Percentiles rank a stretch among this genome's conserved stretches.
Conservation (phyloP, 2,329 filamentous ascomycete species). For the Monilinia aucupariae region DNA sequence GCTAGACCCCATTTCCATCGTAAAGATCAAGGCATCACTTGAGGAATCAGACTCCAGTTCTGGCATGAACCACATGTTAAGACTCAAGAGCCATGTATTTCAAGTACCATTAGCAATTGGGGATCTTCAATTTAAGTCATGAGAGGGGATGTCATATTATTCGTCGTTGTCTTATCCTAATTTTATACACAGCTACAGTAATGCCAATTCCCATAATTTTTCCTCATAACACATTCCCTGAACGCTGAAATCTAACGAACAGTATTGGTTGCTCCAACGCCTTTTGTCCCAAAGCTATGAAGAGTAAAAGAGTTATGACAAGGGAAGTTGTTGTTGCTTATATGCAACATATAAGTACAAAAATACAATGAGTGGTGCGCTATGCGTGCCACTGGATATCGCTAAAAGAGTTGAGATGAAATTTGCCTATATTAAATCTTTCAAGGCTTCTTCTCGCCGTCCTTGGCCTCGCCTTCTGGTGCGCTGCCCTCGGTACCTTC, state of each 20-base stretch:
- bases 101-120: neutral
- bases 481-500: conserved; percentile 41
- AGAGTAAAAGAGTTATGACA: conserved; percentile 32
- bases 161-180: conserved; percentile 43
- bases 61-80: too few species aligned
- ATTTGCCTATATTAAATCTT: conserved; percentile 27
- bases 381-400: conserved; percentile 34
- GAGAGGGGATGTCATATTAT: conserved; percentile 57
- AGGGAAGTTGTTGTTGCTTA: conserved; percentile 34
- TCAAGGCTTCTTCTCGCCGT: conserved; percentile 59
- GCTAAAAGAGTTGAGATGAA: conserved; percentile 29
- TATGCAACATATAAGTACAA: conserved; percentile 37
- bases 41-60: too few species aligned
- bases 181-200: conserved; percentile 36
- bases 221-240: conserved; percentile 29
- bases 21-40: too few species aligned
- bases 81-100: neutral
- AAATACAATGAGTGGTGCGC: conserved; percentile 33
- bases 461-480: conserved; percentile 68
- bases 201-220: conserved; percentile 31
- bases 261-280: conserved; percentile 33
- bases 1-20: too few species aligned
- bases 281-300: conserved; percentile 35
- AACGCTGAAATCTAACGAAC: conserved; percentile 29
- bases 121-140: conserved; percentile 25